These are phyloP conservation scores for Scorias spongiosa DNA, from an alignment of 2,329 filamentous ascomycete genomes.

Conservation along the genomic window DNA sequence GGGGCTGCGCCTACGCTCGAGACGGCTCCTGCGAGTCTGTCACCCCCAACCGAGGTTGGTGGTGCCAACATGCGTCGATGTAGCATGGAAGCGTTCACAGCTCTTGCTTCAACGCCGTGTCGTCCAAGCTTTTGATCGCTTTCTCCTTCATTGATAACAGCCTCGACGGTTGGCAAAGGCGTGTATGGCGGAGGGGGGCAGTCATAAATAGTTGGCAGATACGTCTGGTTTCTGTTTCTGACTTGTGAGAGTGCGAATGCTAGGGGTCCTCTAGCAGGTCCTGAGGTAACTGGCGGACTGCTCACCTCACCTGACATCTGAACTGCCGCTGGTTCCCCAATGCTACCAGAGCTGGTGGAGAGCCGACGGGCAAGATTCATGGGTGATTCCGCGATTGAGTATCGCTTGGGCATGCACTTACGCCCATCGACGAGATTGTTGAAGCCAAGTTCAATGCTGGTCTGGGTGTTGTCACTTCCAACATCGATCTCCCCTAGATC, in stretches of 20 bases:
- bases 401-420: neutral
- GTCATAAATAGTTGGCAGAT: neutral
- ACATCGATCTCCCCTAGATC: neutral
- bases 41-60: neutral
- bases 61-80: neutral
- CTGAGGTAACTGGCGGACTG: neutral
- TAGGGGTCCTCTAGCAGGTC: neutral
- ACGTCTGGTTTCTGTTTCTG: neutral
- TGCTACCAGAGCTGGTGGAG: neutral
- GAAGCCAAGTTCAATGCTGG: neutral
- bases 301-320: neutral
- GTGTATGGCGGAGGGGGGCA: neutral
- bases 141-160: neutral
- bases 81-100: neutral
- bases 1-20: neutral
- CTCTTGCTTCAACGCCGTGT: neutral
- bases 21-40: neutral
- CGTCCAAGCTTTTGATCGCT: neutral
- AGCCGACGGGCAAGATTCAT: neutral
- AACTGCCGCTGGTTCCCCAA: neutral
- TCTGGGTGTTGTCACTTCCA: neutral
- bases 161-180: neutral
- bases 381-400: neutral
- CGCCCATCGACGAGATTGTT: neutral
- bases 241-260: neutral